These are phyloP conservation scores for Pascua guehoae DNA, from an alignment of 1,284 basidiomycete genomes.

Conservation along the genomic window DNA sequence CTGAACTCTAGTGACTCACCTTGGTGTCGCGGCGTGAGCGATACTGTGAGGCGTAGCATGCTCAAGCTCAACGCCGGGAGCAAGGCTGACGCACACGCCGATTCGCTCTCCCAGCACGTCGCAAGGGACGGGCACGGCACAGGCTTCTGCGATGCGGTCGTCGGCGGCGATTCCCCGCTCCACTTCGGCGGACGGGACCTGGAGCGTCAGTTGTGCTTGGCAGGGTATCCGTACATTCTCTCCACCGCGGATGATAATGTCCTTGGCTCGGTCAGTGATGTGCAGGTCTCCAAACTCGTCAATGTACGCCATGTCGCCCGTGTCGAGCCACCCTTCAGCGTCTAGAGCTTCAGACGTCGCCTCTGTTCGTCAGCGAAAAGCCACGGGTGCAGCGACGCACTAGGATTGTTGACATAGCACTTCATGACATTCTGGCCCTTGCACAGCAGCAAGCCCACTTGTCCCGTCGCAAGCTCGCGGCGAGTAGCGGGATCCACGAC, in stretches of 20 bases:
- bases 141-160: constrained; percentile 33
- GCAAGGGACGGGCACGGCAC: constrained; percentile 38
- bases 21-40: constrained; percentile 1
- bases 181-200: constrained; percentile 34
- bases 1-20: constrained; percentile 5
- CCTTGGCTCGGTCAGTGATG: constrained; percentile 38
- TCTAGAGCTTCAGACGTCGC: constrained; percentile 34
- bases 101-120: constrained; percentile 38
- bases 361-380: constrained; percentile 14
- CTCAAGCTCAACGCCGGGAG: neutral
- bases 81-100: constrained; percentile 35
- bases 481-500: constrained; percentile 35
- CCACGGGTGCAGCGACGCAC: constrained; percentile 15
- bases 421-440: constrained; percentile 44
- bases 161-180: constrained; percentile 41
- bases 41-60: constrained; percentile 10
- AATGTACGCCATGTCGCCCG: constrained; percentile 36
- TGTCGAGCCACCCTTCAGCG: constrained; percentile 43
- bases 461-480: constrained; percentile 19
- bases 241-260: constrained; percentile 46
- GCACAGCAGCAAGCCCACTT: constrained; percentile 32
- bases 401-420: constrained; percentile 37
- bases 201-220: constrained; percentile 29
- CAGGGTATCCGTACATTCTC: constrained; percentile 37
- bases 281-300: constrained; percentile 39